phyloP scores from a whole-genome alignment of 225 moss, liverwort and hornwort species.

The Rhytidiadelphus loreus region DNA sequence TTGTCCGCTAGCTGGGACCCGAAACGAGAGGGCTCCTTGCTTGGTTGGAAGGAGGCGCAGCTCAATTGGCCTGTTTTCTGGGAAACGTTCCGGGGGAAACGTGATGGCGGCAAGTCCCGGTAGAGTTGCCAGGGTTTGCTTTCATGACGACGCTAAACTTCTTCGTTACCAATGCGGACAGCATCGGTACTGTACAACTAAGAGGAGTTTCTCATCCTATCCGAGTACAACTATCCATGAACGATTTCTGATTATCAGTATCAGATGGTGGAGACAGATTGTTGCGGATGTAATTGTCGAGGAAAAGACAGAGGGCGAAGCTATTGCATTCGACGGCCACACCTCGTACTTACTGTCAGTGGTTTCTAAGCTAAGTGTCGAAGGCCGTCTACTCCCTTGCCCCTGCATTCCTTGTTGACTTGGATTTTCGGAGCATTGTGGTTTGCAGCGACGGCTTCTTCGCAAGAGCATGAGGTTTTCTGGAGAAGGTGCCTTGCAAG shows the following conservation, averaged over 20 bases:
- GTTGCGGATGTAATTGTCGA: background rate
- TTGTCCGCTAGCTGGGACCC: conserved; percentile 94
- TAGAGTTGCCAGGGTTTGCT: background rate
- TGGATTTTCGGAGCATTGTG: conserved; percentile 16
- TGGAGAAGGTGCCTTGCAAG: background rate
- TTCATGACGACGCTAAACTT: background rate
- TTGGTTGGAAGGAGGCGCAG: conserved; percentile 96
- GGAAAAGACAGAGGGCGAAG: background rate
- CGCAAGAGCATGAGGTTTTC: background rate
- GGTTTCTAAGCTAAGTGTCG: background rate
- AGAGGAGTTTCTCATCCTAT: background rate
- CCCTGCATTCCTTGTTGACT: conserved; percentile 7
- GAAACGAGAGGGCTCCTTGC: conserved; percentile 59
- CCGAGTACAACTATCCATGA: background rate
- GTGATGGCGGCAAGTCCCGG: conserved; percentile 13
- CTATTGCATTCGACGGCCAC: background rate
- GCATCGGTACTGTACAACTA: background rate
- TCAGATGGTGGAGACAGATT: background rate
- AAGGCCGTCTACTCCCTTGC: conserved; percentile 1
- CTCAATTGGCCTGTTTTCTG: conserved; percentile 92
- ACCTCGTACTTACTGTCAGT: background rate
- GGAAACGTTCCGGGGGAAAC: conserved; percentile 56
- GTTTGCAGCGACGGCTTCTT: background rate
- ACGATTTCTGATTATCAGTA: background rate
- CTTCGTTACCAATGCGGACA: background rate